phyloP scores from a whole-genome alignment of 2,329 filamentous ascomycete genomes.

The Cladosporium sp. region DNA sequence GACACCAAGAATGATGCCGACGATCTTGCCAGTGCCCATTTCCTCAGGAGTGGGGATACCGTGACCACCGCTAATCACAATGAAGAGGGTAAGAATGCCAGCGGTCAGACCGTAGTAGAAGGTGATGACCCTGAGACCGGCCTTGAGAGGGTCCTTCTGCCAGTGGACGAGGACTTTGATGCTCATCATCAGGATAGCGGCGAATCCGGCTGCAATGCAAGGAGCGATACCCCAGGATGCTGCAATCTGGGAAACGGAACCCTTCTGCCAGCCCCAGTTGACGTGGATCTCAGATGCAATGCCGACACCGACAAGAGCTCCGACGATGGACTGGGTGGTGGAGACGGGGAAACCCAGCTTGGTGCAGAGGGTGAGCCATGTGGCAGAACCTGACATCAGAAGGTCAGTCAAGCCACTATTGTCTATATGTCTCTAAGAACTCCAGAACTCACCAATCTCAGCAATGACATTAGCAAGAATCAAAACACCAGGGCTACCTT shows the following conservation, averaged over 20 bases:
- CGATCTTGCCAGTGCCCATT: slow-evolving; percentile 23
- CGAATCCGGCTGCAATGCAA: background rate
- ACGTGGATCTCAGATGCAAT: slow-evolving; percentile 38
- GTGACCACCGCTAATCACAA: slow-evolving; percentile 12
- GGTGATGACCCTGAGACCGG: background rate
- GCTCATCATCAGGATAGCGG: background rate
- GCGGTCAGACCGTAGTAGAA: background rate
- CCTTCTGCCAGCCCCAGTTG: background rate
- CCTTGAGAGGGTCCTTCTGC: background rate
- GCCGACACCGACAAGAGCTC: slow-evolving; percentile 54
- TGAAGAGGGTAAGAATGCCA: background rate
- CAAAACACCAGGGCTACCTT: slow-evolving; percentile 44
- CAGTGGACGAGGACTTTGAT: background rate
- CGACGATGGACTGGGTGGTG: slow-evolving; percentile 55
- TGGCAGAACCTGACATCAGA: slow-evolving; percentile 37
- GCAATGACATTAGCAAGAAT: slow-evolving; percentile 59
- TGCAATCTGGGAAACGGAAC: background rate
- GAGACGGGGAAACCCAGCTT: slow-evolving; percentile 52
- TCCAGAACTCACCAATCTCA: slow-evolving; percentile 32
- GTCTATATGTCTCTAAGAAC: background rate
- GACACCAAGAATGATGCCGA: slow-evolving; percentile 26
- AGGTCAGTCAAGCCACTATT: background rate
- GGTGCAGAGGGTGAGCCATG: slow-evolving; percentile 52
- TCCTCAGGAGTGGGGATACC: slow-evolving; percentile 25
- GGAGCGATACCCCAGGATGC: slow-evolving; percentile 1